Conservation (phyloP, 164 flowering plant genomes). For the Chloranthus sessilifolius region DNA sequence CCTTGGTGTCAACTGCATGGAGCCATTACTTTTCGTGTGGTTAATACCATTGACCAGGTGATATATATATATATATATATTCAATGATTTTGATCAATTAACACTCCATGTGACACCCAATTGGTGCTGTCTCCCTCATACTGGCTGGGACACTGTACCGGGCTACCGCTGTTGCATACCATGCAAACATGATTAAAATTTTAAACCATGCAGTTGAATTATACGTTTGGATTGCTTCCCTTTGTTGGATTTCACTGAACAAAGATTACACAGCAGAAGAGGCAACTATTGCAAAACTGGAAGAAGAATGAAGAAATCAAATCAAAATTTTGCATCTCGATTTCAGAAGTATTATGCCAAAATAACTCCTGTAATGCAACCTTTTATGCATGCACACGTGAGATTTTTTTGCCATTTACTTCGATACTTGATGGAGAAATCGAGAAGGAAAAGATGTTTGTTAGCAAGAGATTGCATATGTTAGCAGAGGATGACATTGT, state of each 20-base stretch:
- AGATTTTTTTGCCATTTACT: conserved; percentile 49
- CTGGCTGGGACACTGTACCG: too few species aligned
- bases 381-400: conserved; percentile 56
- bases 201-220: too few species aligned
- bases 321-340: conserved; percentile 29
- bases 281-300: conserved; percentile 48
- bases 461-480: conserved; percentile 43
- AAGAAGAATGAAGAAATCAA: conserved; percentile 37
- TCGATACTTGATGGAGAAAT: conserved; percentile 21
- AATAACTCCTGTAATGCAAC: conserved; percentile 35
- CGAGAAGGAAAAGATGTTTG: conserved; percentile 50
- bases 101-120: too few species aligned
- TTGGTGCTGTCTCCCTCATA: too few species aligned
- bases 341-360: conserved; percentile 35
- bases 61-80: too few species aligned
- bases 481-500: conserved; percentile 25
- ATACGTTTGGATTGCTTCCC: too few species aligned
- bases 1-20: too few species aligned
- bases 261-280: conserved; percentile 15
- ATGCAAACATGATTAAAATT: too few species aligned
- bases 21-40: too few species aligned
- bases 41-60: too few species aligned
- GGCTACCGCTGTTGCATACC: too few species aligned
- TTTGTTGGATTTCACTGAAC: conserved; percentile 1
- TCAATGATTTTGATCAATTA: too few species aligned